phyloP scores from a whole-genome alignment of 495 filamentous ascomycete genomes.

The Penicillium chermesinum region DNA sequence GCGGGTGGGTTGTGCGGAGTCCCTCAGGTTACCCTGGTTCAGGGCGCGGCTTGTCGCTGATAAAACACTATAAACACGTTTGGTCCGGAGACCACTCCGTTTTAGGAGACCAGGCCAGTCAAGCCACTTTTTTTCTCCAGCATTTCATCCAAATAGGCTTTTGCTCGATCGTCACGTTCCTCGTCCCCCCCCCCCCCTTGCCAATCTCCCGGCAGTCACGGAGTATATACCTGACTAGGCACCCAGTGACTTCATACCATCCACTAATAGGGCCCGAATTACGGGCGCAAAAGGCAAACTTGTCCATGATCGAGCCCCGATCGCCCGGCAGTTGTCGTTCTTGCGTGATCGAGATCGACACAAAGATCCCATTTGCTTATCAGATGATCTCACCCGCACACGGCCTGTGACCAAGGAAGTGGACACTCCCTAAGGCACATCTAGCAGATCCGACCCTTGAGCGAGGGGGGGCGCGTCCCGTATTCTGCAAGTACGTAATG shows the following conservation, averaged over 20 bases:
- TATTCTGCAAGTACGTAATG: neutral
- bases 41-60: too few relatives aligned
- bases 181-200: too few relatives aligned
- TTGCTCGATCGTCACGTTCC: neutral
- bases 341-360: constrained; percentile 17
- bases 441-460: neutral
- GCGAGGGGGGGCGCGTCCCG: neutral
- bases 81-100: neutral
- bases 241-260: too few relatives aligned
- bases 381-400: constrained; percentile 11
- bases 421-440: neutral
- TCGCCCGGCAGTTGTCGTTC: neutral
- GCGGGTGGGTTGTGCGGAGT: neutral
- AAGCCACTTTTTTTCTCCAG: neutral
- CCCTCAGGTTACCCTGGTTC: neutral
- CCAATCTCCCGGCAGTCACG: too few relatives aligned
- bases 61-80: neutral
- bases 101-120: neutral
- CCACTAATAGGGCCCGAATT: too few relatives aligned
- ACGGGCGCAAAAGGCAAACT: too few relatives aligned
- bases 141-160: neutral
- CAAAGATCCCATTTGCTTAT: constrained; percentile 12
- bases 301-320: too few relatives aligned
- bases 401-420: constrained; percentile 18
- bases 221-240: too few relatives aligned